Conservation (phyloP, 2,329 filamentous ascomycete genomes). For the Fonsecaea nubica region DNA sequence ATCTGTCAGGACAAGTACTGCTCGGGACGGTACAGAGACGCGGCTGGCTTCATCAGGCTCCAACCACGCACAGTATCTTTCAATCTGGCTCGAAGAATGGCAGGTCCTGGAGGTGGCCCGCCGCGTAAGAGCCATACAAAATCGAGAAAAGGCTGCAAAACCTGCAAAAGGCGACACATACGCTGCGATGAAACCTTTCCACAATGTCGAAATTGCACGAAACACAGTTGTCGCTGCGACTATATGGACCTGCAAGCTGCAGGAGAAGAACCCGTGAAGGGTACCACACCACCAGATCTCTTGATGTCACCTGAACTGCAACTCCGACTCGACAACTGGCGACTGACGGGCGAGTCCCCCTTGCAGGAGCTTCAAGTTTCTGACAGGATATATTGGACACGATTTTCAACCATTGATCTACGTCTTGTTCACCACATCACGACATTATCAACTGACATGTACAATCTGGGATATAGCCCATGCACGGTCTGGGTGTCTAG, state of each 20-base stretch:
- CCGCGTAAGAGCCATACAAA: constrained; percentile 94
- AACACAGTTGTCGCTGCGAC: constrained; percentile 97
- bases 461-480: constrained; percentile 75
- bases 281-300: constrained; percentile 66
- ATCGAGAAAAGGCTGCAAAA: constrained; percentile 97
- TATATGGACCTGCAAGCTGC: constrained; percentile 86
- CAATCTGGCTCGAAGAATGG: constrained; percentile 63
- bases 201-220: constrained; percentile 98
- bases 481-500: constrained; percentile 93
- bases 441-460: constrained; percentile 82
- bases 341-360: constrained; percentile 80
- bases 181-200: constrained; percentile 97
- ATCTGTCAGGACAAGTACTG: neutral
- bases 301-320: constrained; percentile 89
- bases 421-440: constrained; percentile 90
- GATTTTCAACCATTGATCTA: constrained; percentile 77
- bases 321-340: constrained; percentile 80
- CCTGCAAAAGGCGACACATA: constrained; percentile 96
- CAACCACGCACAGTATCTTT: neutral
- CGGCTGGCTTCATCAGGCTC: neutral
- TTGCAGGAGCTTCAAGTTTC: constrained; percentile 81
- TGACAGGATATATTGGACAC: constrained; percentile 73
- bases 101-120: constrained; percentile 92
- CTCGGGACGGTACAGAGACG: neutral
- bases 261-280: constrained; percentile 58